Conservation (phyloP, 1,284 basidiomycete species). For the Cutaneotrichosporon curvatum region DNA sequence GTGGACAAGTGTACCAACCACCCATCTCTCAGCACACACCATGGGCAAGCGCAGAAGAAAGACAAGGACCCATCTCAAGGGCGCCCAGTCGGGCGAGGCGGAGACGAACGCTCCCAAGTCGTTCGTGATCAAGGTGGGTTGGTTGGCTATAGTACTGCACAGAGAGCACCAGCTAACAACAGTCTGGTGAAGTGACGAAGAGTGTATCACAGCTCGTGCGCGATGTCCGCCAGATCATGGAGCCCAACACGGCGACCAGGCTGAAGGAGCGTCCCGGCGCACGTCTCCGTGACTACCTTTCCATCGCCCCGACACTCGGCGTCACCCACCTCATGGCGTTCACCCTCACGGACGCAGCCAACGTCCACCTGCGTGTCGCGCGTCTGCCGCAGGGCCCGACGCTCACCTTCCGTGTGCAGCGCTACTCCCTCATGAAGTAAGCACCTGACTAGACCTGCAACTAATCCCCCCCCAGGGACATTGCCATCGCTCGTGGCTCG, state of each 20-base stretch:
- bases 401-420: slow-evolving; percentile 83
- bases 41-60: slow-evolving; percentile 72
- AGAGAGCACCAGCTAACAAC: no score
- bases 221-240: slow-evolving; percentile 92
- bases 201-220: slow-evolving; percentile 82
- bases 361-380: slow-evolving; percentile 70
- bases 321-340: slow-evolving; percentile 93
- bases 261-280: slow-evolving; percentile 84
- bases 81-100: slow-evolving; percentile 37
- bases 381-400: slow-evolving; percentile 89
- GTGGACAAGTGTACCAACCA: no score
- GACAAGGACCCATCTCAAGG: slow-evolving; percentile 79
- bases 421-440: slow-evolving; percentile 77
- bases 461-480: no score
- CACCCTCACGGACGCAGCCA: slow-evolving; percentile 76
- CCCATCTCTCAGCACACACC: slow-evolving; percentile 1
- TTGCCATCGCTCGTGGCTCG: slow-evolving; percentile 7
- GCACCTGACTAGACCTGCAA: slow-evolving; percentile 17
- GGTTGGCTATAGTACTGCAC: background rate
- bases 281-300: slow-evolving; percentile 88
- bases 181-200: slow-evolving; percentile 79
- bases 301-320: slow-evolving; percentile 81
- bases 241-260: slow-evolving; percentile 91
- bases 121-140: slow-evolving; percentile 67
- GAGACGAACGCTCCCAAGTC: slow-evolving; percentile 51